Evolutionary conservation across 352 stramenopile genomes (phyloP).

Genomic region (Phytophthora pseudosyringae): DNA sequence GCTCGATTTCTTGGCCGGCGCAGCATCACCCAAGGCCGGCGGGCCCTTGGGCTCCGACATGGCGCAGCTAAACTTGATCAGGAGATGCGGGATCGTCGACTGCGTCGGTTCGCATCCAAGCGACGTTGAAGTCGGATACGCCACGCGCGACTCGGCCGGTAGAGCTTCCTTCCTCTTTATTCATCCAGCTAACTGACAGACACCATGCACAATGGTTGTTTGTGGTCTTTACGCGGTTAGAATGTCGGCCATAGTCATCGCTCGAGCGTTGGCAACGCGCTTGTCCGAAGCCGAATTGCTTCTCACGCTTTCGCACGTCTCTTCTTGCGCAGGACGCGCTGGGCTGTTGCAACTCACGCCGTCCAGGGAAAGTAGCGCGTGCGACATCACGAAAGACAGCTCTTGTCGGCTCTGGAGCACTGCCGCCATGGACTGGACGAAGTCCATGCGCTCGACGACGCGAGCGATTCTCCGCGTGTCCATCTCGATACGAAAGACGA

Average conservation of each 20-base stretch:
- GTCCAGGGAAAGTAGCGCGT: conserved; percentile 4
- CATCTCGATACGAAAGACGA: conserved; percentile 16
- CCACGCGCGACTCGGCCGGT: background rate
- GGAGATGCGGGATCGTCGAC: background rate
- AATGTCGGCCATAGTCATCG: conserved; percentile 21
- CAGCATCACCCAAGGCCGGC: conserved; percentile 7
- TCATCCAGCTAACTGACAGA: too few relatives aligned
- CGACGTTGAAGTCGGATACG: conserved; percentile 8
- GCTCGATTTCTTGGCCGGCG: conserved; percentile 34
- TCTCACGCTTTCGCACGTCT: background rate
- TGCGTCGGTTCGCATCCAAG: conserved; percentile 20
- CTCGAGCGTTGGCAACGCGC: conserved; percentile 2
- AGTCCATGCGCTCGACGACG: conserved; percentile 18
- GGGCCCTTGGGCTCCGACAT: conserved; percentile 52
- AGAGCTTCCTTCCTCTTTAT: too few relatives aligned
- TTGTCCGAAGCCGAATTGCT: background rate
- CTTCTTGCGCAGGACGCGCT: background rate
- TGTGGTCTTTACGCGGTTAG: conserved; percentile 1
- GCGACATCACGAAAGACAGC: conserved; percentile 19
- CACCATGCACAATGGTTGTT: background rate
- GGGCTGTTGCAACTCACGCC: background rate
- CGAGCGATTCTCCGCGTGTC: conserved; percentile 1
- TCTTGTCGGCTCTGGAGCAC: conserved; percentile 10
- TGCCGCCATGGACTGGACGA: conserved; percentile 4
- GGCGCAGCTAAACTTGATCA: conserved; percentile 5